Evolutionary conservation across 768 basidiomycete species (phyloP).

Genomic region (Lentinus brumalis): DNA sequence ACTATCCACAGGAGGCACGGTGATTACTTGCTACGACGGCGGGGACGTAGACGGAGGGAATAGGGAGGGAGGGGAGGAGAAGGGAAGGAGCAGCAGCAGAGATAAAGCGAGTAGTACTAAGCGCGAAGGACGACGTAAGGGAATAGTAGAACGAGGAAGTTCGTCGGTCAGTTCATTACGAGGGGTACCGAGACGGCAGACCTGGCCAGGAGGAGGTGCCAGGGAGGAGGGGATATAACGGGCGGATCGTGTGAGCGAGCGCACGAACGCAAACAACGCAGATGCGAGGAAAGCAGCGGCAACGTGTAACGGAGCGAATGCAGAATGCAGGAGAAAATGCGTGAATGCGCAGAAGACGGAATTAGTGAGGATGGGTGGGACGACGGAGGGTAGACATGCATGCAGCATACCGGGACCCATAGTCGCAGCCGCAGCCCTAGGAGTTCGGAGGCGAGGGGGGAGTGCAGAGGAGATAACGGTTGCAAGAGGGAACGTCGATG

Average conservation of each 20-base stretch:
- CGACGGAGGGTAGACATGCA: background rate
- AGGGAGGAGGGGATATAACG: too few species aligned
- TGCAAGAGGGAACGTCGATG: background rate
- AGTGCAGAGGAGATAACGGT: background rate
- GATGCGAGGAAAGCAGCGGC: too few species aligned
- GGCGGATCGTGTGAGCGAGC: too few species aligned
- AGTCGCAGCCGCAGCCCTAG: background rate
- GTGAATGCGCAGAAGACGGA: background rate
- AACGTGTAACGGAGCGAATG: too few species aligned
- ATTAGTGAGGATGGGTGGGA: background rate
- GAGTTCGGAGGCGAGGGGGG: background rate
- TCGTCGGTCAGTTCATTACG: background rate
- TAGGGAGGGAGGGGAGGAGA: background rate
- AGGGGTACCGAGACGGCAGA: background rate
- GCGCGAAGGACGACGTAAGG: background rate
- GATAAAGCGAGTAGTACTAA: background rate
- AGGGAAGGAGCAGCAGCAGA: background rate
- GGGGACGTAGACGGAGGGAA: background rate
- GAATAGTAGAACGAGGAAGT: background rate
- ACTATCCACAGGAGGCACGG: slow-evolving; percentile 7
- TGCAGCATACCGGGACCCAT: background rate
- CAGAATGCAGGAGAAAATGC: too few species aligned
- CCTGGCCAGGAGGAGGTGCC: too few species aligned
- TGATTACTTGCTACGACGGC: slow-evolving; percentile 1
- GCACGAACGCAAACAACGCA: too few species aligned